phyloP scores from a whole-genome alignment of 2,329 filamentous ascomycete genomes.

The Fusarium coicis region DNA sequence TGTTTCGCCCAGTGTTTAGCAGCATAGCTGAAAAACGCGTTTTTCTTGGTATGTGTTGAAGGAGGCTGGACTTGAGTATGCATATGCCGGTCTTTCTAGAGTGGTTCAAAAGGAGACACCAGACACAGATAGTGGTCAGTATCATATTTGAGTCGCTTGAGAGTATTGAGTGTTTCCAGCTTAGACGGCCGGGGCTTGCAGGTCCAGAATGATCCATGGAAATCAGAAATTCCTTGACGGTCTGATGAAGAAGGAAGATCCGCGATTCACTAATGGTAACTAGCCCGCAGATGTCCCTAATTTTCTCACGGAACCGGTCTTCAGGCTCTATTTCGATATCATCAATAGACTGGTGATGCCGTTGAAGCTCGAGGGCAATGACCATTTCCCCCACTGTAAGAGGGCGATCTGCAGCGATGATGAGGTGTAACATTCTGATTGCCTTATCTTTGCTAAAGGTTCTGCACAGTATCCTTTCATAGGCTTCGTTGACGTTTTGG shows the following conservation, averaged over 20 bases:
- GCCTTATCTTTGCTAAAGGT: too few relatives aligned
- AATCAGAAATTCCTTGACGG: not conserved
- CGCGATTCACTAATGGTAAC: not conserved
- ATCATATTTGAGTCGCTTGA: not conserved
- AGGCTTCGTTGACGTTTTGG: too few relatives aligned
- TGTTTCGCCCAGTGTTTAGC: not conserved
- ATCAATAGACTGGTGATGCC: too few relatives aligned
- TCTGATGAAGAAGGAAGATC: not conserved
- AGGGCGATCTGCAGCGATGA: too few relatives aligned
- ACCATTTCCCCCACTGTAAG: too few relatives aligned
- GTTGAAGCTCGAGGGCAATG: too few relatives aligned
- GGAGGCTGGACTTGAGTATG: accelerated
- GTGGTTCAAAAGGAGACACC: not conserved
- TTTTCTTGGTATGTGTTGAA: not conserved
- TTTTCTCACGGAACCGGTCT: not conserved
- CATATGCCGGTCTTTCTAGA: accelerated
- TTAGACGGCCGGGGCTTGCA: accelerated
- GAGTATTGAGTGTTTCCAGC: not conserved
- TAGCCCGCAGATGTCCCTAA: not conserved
- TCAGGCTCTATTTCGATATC: not conserved
- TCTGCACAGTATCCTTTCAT: too few relatives aligned
- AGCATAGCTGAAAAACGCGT: not conserved
- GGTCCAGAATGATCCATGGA: accelerated
- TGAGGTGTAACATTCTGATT: too few relatives aligned
- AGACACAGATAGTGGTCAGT: not conserved